Conservation (phyloP, 768 basidiomycete species). For the Trametes punicea region DNA sequence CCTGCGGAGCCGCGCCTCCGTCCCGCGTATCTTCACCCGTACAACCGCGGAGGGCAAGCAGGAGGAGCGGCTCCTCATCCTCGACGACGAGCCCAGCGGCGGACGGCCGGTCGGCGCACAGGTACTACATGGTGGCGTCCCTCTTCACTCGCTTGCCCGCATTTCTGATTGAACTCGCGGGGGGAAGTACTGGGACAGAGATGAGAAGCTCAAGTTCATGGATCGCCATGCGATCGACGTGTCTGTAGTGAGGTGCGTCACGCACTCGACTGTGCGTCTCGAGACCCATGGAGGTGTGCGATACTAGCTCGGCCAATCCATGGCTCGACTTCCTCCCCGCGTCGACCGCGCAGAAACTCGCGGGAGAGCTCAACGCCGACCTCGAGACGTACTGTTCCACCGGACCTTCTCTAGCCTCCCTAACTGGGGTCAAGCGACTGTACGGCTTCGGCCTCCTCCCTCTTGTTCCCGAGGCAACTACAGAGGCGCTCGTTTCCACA, state of each 20-base stretch:
- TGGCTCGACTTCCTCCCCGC: slow-evolving; percentile 87
- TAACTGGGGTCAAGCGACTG: slow-evolving; percentile 50
- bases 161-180: background rate
- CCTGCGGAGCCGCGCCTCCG: slow-evolving; percentile 58
- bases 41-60: slow-evolving; percentile 42
- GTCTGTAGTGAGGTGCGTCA: slow-evolving; percentile 66
- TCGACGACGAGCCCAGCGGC: slow-evolving; percentile 75
- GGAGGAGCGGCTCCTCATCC: slow-evolving; percentile 72
- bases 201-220: slow-evolving; percentile 84
- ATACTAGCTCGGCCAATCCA: slow-evolving; percentile 74
- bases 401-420: slow-evolving; percentile 43
- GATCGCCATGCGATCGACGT: slow-evolving; percentile 75
- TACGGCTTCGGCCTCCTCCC: slow-evolving; percentile 87
- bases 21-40: slow-evolving; percentile 63
- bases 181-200: slow-evolving; percentile 76
- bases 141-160: background rate
- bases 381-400: slow-evolving; percentile 77
- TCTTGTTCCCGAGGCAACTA: slow-evolving; percentile 63
- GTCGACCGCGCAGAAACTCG: slow-evolving; percentile 60
- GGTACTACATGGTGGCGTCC: slow-evolving; percentile 31
- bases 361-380: slow-evolving; percentile 70
- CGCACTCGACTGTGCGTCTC: background rate
- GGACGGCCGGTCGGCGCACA: slow-evolving; percentile 81
- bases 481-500: slow-evolving; percentile 54
- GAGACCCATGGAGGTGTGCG: background rate